A percentile compares a stretch with the other conserved stretches of the same genome.
Conservation (phyloP, 306 rosid species). For the Casuarina equisetifolia region DNA sequence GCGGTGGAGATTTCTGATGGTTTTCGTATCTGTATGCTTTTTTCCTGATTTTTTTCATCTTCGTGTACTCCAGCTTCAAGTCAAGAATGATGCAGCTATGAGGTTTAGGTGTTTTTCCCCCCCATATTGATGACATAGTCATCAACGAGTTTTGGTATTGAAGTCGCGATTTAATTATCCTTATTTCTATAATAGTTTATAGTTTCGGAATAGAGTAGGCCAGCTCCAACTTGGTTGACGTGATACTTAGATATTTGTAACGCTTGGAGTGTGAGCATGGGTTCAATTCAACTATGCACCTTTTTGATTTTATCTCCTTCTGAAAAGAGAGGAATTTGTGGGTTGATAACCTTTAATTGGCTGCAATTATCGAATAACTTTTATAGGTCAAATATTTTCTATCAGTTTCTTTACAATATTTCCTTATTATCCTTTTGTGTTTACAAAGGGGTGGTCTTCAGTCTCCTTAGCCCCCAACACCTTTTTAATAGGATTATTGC, state of each 20-base stretch:
- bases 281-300: not conserved
- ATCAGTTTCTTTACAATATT: too few species aligned
- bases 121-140: slow-evolving; percentile 21
- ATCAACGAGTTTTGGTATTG: not conserved
- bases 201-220: slow-evolving; percentile 27
- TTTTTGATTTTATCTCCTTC: not conserved
- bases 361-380: too few species aligned
- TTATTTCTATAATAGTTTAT: slow-evolving; percentile 11
- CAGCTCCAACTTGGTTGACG: not conserved
- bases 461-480: too few species aligned
- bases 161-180: slow-evolving; percentile 1
- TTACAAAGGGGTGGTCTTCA: too few species aligned
- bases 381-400: too few species aligned
- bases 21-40: not conserved
- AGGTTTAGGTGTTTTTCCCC: slow-evolving; percentile 28
- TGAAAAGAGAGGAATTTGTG: not conserved
- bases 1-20: not conserved
- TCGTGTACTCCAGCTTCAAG: slow-evolving; percentile 33
- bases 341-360: too few species aligned
- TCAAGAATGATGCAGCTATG: slow-evolving; percentile 24
- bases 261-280: not conserved
- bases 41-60: not conserved
- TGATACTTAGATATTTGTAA: not conserved
- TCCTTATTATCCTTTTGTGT: too few species aligned
- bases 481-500: too few species aligned